phyloP scores from a whole-genome alignment of 2,329 filamentous ascomycete species.

The Fusarium pseudograminearum region DNA sequence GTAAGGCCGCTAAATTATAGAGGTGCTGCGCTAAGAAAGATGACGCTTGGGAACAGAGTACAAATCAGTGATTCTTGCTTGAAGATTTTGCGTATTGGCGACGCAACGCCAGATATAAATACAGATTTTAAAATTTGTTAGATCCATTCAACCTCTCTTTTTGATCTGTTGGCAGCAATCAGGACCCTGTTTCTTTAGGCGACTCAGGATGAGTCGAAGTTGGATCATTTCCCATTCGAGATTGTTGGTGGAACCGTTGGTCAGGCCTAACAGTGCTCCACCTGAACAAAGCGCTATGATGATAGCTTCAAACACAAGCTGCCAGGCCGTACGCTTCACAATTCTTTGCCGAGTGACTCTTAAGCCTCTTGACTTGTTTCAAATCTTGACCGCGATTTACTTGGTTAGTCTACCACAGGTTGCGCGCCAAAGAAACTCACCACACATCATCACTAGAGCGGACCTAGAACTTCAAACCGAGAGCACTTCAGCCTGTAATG shows the following conservation, averaged over 20 bases:
- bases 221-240: not conserved
- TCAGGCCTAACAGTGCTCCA: not conserved
- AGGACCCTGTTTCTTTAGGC: not conserved
- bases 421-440: not conserved
- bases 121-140: not conserved
- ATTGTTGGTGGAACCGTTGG: not conserved
- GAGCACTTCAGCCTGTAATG: constrained; percentile 30
- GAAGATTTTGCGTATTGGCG: not conserved
- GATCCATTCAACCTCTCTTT: not conserved
- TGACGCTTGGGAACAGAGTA: not conserved
- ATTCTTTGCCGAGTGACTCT: too few species aligned
- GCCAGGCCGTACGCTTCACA: not conserved
- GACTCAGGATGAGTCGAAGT: constrained; percentile 22
- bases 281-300: not conserved
- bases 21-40: not conserved
- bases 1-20: not conserved
- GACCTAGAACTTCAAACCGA: constrained; percentile 19
- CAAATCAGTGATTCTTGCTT: not conserved
- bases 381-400: too few species aligned
- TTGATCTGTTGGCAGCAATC: not conserved
- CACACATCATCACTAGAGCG: not conserved
- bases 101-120: not conserved
- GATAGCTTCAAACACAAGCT: not conserved
- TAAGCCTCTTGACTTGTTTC: too few species aligned
- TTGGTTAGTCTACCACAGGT: not conserved